These are phyloP conservation scores for Pseudopediastrum boryanum DNA, from an alignment of 139 green algal genomes.

Conservation along the genomic window DNA sequence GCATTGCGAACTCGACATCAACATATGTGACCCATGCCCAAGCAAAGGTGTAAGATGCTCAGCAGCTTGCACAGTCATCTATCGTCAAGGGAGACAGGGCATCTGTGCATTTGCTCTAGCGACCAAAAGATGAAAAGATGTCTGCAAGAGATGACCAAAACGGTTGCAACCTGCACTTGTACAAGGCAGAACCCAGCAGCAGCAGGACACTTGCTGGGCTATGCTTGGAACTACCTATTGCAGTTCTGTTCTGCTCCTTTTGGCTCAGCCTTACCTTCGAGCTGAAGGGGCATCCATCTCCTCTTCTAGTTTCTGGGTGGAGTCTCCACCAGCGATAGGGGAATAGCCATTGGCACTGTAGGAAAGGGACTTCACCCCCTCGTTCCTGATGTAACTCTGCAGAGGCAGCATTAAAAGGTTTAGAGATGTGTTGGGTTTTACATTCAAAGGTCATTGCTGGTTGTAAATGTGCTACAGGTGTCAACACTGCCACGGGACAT, in stretches of 20 bases:
- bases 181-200: too few species aligned
- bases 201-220: too few species aligned
- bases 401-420: background rate
- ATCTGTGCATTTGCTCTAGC: background rate
- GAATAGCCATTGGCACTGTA: slow-evolving; percentile 42
- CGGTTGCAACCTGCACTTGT: too few species aligned
- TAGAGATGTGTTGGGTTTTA: background rate
- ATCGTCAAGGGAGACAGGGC: background rate
- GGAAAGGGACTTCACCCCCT: slow-evolving; percentile 42
- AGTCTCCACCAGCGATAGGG: slow-evolving; percentile 43
- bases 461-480: too few species aligned
- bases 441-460: too few species aligned
- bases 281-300: background rate
- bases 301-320: slow-evolving; percentile 35
- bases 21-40: background rate
- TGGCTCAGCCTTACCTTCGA: too few species aligned
- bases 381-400: slow-evolving; percentile 44
- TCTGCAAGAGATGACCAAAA: too few species aligned
- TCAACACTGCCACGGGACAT: too few species aligned
- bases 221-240: too few species aligned
- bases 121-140: too few species aligned
- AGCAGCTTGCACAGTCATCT: background rate
- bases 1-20: background rate
- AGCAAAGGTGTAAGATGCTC: background rate
- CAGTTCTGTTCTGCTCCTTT: slow-evolving; percentile 5